Percentiles rank a stretch among this genome's conserved stretches.
These are phyloP conservation scores for Pythium volutum DNA, from an alignment of 352 stramenopile genomes.

Conservation along the genomic window DNA sequence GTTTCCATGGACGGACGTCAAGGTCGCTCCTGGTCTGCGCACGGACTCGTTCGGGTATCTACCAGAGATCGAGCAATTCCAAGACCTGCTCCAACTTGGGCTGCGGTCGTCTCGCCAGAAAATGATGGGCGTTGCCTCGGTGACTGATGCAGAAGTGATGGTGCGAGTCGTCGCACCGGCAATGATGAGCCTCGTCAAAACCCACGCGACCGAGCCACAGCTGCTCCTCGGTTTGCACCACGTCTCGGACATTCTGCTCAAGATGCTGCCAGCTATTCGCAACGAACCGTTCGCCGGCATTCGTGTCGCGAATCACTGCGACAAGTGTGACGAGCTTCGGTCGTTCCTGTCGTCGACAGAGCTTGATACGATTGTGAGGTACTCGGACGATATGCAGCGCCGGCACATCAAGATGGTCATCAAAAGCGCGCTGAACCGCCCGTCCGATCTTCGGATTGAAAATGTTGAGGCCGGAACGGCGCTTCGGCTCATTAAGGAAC, in stretches of 20 bases:
- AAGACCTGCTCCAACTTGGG: neutral
- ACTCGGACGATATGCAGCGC: neutral
- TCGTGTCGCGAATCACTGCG: neutral
- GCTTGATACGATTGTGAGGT: neutral
- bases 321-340: neutral
- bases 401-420: neutral
- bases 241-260: neutral
- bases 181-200: neutral
- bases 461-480: no score
- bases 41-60: neutral
- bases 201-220: neutral
- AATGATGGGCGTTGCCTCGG: neutral
- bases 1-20: neutral
- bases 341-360: neutral
- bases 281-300: neutral
- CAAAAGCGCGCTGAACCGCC: neutral
- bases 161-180: neutral
- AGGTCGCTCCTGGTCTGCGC: neutral
- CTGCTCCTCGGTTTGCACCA: neutral
- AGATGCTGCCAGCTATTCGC: neutral
- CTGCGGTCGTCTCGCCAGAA: neutral
- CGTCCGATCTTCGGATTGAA: no score
- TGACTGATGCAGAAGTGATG: neutral
- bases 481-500: no score
- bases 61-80: neutral